Percentiles rank a stretch among this genome's conserved stretches.
Conservation (phyloP, 441 rosid species). For the Kokia cookei region DNA sequence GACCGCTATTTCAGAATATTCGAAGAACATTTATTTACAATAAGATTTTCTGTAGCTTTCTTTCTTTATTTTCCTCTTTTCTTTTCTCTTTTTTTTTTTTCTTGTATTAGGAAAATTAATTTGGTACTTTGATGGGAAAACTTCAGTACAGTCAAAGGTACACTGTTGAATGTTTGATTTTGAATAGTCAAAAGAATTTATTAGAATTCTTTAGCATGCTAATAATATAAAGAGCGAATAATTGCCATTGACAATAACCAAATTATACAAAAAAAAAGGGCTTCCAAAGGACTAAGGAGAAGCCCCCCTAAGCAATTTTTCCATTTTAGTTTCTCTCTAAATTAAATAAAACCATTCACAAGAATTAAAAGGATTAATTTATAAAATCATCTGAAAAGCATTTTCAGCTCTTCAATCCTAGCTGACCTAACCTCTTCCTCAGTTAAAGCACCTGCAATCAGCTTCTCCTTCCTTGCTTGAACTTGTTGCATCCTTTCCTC, state of each 20-base stretch:
- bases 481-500: slow-evolving; percentile 67
- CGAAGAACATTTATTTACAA: not conserved
- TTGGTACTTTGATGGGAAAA: no score
- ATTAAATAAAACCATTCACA: not conserved
- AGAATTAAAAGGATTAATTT: not conserved
- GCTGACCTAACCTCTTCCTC: slow-evolving; percentile 65
- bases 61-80: not conserved
- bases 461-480: slow-evolving; percentile 60
- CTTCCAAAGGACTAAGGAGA: not conserved
- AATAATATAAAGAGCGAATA: not conserved
- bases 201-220: not conserved
- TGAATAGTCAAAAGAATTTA: not conserved
- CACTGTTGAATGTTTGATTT: not conserved
- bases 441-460: slow-evolving; percentile 68
- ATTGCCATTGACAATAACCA: not conserved
- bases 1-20: not conserved
- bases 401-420: slow-evolving; percentile 51
- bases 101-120: no score
- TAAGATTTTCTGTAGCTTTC: not conserved
- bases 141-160: no score
- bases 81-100: no score
- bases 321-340: not conserved
- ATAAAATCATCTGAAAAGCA: slow-evolving; percentile 35
- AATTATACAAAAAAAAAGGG: slow-evolving; percentile 2
- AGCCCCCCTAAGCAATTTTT: not conserved